These are phyloP conservation scores for Leishmania martiniquensis DNA, from an alignment of 208 protist species.

Conservation along the genomic window DNA sequence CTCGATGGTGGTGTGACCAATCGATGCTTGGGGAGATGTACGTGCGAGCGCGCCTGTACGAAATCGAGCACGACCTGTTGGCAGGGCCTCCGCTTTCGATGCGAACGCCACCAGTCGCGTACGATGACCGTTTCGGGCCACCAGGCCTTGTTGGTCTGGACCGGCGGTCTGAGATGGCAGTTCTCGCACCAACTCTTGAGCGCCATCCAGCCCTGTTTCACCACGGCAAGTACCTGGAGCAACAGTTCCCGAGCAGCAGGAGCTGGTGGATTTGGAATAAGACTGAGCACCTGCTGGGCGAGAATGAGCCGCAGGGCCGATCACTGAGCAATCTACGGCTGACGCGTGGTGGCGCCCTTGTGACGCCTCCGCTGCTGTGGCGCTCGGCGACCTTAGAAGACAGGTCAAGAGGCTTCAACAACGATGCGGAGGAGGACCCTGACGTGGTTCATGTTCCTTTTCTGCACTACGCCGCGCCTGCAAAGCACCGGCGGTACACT, in stretches of 20 bases:
- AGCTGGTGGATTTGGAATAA: conserved; percentile 12
- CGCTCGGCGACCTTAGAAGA: conserved; percentile 26
- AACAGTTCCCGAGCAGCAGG: conserved; percentile 9
- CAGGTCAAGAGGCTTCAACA: conserved; percentile 8
- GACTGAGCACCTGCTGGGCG: conserved; percentile 18
- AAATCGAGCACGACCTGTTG: conserved; percentile 37
- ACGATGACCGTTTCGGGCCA: conserved; percentile 11
- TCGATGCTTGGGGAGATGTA: conserved; percentile 36
- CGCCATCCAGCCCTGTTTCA: conserved; percentile 18
- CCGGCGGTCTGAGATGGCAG: conserved; percentile 28
- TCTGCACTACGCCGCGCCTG: conserved; percentile 34
- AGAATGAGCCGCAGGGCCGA: conserved; percentile 11
- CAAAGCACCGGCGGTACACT: conserved; percentile 24
- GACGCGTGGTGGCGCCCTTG: conserved; percentile 20
- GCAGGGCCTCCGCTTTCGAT: conserved; percentile 7
- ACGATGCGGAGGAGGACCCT: conserved; percentile 7
- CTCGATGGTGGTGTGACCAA: conserved; percentile 39
- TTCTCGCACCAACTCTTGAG: conserved; percentile 22
- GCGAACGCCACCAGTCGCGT: conserved; percentile 10
- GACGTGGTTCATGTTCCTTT: conserved; percentile 25
- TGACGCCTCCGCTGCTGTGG: conserved; percentile 33
- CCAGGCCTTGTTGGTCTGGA: conserved; percentile 20
- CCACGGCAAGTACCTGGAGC: conserved; percentile 24
- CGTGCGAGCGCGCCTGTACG: conserved; percentile 28
- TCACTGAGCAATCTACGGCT: neutral